Evolutionary conservation across 257 asterid genomes (phyloP).

Genomic region (Solanum appendiculatum): DNA sequence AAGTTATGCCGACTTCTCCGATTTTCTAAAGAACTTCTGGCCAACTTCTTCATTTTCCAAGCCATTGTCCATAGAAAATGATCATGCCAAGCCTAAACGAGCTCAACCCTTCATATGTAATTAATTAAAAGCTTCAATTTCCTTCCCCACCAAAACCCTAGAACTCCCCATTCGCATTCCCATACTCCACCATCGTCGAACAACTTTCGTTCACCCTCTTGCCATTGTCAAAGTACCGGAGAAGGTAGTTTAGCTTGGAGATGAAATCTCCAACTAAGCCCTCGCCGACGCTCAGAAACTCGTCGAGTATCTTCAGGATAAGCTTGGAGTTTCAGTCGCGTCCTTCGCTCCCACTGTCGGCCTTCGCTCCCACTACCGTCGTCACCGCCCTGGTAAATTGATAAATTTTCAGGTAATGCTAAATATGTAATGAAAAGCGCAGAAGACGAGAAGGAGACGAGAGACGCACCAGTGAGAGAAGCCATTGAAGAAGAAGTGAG

Average conservation of each 20-base stretch:
- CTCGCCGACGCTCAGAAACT: slow-evolving; percentile 83
- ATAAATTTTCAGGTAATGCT: slow-evolving; percentile 64
- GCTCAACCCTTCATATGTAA: too few relatives aligned
- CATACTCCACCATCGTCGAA: slow-evolving; percentile 22
- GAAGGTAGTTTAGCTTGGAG: slow-evolving; percentile 57
- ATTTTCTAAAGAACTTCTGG: too few relatives aligned
- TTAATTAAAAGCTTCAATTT: not conserved
- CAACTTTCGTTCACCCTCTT: slow-evolving; percentile 36
- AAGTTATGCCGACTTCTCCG: too few relatives aligned
- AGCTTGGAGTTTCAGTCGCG: slow-evolving; percentile 87
- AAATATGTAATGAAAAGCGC: not conserved
- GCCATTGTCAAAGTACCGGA: slow-evolving; percentile 77
- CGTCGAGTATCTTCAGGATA: slow-evolving; percentile 87
- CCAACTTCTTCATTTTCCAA: too few relatives aligned
- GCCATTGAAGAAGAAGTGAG: too few relatives aligned
- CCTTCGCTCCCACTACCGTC: slow-evolving; percentile 58
- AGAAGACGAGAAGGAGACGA: too few relatives aligned
- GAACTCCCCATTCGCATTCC: slow-evolving; percentile 26
- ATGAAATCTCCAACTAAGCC: slow-evolving; percentile 65
- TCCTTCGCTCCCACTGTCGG: slow-evolving; percentile 67
- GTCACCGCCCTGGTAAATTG: slow-evolving; percentile 29
- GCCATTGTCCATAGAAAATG: too few relatives aligned
- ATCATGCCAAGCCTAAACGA: too few relatives aligned
- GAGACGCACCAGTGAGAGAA: too few relatives aligned
- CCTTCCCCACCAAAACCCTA: slow-evolving; percentile 22